Evolutionary conservation across 805 yeast genomes (phyloP).

Genomic region (Cyberlindnera xylosilytica): DNA sequence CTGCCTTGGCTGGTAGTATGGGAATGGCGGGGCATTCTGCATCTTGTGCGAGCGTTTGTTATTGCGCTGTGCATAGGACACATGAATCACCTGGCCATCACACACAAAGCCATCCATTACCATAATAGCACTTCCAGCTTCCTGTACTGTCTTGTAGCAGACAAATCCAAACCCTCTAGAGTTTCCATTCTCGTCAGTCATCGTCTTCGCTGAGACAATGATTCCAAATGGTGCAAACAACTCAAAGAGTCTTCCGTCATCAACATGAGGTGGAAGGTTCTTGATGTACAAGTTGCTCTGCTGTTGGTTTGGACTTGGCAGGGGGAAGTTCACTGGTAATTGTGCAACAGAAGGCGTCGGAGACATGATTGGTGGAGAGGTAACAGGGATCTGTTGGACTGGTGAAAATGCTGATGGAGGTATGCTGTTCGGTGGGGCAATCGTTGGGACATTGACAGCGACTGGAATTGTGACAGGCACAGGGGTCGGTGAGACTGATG

Average conservation of each 20-base stretch:
- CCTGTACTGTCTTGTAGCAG: conserved; percentile 56
- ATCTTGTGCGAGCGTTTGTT: conserved; percentile 32
- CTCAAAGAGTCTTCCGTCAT: conserved; percentile 45
- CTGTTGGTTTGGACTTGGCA: conserved; percentile 48
- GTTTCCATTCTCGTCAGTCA: conserved; percentile 36
- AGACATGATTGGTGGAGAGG: not conserved
- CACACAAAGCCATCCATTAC: conserved; percentile 58
- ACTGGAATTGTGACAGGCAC: conserved; percentile 3
- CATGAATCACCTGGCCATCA: conserved; percentile 52
- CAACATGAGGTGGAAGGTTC: conserved; percentile 48
- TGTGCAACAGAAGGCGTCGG: conserved; percentile 1
- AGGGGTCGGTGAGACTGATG: conserved; percentile 10
- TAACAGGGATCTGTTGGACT: not conserved
- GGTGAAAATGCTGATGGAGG: conserved; percentile 5
- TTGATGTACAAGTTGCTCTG: conserved; percentile 70
- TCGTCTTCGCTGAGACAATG: conserved; percentile 49
- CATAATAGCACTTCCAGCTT: conserved; percentile 63
- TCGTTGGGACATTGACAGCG: conserved; percentile 5
- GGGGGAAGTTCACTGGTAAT: conserved; percentile 26
- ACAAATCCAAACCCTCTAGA: conserved; percentile 80
- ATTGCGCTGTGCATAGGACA: conserved; percentile 74
- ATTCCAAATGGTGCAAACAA: conserved; percentile 45
- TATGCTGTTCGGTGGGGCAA: conserved; percentile 6
- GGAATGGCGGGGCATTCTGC: not conserved
- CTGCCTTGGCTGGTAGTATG: conserved; percentile 4